Evolutionary conservation across 495 filamentous ascomycete genomes (phyloP).

Genomic region (Penicillium malachiteum): DNA sequence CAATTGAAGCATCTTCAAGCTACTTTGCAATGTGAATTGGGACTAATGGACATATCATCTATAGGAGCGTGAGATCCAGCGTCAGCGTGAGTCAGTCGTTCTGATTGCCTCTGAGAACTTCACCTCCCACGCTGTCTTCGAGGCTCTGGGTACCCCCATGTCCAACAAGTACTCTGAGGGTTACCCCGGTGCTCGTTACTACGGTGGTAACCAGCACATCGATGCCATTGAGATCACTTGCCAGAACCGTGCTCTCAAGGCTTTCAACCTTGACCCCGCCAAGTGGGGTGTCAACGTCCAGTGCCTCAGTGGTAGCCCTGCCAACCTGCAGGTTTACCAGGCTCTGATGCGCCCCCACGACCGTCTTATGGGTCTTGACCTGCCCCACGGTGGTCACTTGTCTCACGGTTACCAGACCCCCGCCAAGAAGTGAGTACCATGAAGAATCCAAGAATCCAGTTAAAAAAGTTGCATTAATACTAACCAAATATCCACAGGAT

Average conservation of each 20-base stretch:
- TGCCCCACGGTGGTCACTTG: conserved; percentile 97
- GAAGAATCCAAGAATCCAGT: background rate
- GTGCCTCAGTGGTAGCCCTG: conserved; percentile 81
- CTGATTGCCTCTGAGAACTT: conserved; percentile 99
- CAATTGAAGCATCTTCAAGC: background rate
- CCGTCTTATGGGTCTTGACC: conserved; percentile 93
- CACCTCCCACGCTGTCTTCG: conserved; percentile 93
- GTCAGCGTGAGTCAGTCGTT: conserved; percentile 97
- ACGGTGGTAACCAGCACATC: conserved; percentile 98
- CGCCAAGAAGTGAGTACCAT: conserved; percentile 68
- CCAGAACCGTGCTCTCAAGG: conserved; percentile 90
- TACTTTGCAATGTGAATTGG: background rate
- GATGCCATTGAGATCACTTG: conserved; percentile 94
- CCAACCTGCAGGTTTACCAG: conserved; percentile 98
- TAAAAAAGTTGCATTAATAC: background rate
- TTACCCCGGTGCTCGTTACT: conserved; percentile 97
- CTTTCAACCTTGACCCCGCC: conserved; percentile 79
- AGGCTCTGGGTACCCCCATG: conserved; percentile 97
- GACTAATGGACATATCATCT: conserved; percentile 8
- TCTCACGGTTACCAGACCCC: conserved; percentile 98
- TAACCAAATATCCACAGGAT: conserved; percentile 53
- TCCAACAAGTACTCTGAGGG: conserved; percentile 99
- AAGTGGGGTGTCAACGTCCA: conserved; percentile 99
- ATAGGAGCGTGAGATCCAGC: conserved; percentile 90
- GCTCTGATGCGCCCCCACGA: conserved; percentile 97